Conservation (phyloP, 768 basidiomycete genomes). For the Sporobolomyces roseus region DNA sequence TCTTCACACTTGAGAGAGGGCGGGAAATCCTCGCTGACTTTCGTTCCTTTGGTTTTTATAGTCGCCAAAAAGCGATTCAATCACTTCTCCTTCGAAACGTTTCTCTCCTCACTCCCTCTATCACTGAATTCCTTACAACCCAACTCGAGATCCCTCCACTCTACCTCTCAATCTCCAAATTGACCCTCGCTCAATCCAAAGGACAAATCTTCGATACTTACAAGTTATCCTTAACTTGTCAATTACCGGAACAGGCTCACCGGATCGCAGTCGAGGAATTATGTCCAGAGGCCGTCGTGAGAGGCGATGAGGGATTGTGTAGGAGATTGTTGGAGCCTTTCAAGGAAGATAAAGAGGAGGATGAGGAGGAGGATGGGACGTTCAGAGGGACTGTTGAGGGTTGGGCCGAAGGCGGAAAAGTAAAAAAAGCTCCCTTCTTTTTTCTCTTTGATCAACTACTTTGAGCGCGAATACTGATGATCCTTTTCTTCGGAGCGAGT, state of each 20-base stretch:
- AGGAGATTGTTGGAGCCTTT: constrained; percentile 67
- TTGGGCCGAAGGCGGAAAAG: constrained; percentile 84
- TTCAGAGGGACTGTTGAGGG: constrained; percentile 56
- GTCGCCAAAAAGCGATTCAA: no score
- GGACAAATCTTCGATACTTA: constrained; percentile 56
- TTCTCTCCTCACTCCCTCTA: no score
- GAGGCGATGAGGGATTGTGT: constrained; percentile 63
- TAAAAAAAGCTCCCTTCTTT: constrained; percentile 46
- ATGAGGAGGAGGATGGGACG: constrained; percentile 60
- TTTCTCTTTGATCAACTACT: background rate
- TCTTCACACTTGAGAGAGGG: no score
- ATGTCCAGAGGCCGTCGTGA: constrained; percentile 78
- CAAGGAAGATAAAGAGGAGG: constrained; percentile 57
- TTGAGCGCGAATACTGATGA: no score
- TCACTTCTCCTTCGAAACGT: no score
- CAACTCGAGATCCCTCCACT: no score
- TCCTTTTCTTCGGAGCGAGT: constrained; percentile 55
- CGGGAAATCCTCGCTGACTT: no score
- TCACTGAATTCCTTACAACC: no score
- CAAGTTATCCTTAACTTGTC: constrained; percentile 68
- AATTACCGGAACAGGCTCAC: constrained; percentile 69
- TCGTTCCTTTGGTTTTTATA: no score
- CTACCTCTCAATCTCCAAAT: constrained; percentile 70
- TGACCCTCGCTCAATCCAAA: constrained; percentile 15
- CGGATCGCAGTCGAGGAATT: constrained; percentile 78